Evolutionary conservation across 306 rosid species (phyloP).

Genomic region (Sicyos baderoa): DNA sequence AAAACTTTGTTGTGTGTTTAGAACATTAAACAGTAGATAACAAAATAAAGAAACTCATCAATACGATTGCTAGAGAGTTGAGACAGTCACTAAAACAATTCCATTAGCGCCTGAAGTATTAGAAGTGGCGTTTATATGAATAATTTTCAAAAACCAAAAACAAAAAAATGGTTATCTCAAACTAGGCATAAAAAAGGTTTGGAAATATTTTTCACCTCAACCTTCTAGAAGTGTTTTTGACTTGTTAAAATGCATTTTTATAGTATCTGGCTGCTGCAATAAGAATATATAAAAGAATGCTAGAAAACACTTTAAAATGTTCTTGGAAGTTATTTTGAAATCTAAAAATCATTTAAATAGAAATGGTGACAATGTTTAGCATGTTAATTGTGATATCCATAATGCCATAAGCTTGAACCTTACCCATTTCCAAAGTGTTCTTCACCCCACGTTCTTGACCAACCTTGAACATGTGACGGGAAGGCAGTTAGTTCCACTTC

Average conservation of each 20-base stretch:
- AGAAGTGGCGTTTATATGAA: background rate
- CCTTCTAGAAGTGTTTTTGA: background rate
- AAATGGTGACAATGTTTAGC: background rate
- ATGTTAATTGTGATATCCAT: background rate
- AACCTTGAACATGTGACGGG: slow-evolving; percentile 47
- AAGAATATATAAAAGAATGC: background rate
- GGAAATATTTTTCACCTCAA: background rate
- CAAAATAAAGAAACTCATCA: background rate
- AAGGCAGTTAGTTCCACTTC: slow-evolving; percentile 15
- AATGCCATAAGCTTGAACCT: slow-evolving; percentile 11
- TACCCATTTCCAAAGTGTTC: slow-evolving; percentile 99
- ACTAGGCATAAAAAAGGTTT: background rate
- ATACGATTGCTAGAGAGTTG: too few species aligned
- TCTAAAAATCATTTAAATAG: background rate
- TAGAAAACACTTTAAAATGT: background rate
- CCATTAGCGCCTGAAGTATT: too few species aligned
- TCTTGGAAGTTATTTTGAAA: background rate
- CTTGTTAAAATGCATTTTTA: background rate
- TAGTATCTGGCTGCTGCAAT: background rate
- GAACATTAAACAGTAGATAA: background rate
- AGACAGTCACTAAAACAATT: too few species aligned
- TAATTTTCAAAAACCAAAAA: too few species aligned
- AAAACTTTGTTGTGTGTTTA: background rate
- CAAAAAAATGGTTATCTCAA: background rate
- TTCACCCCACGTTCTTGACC: slow-evolving; percentile 99